Conservation (phyloP, 1,139 yeast species). For the Saccharomycopsis crataegensis region DNA sequence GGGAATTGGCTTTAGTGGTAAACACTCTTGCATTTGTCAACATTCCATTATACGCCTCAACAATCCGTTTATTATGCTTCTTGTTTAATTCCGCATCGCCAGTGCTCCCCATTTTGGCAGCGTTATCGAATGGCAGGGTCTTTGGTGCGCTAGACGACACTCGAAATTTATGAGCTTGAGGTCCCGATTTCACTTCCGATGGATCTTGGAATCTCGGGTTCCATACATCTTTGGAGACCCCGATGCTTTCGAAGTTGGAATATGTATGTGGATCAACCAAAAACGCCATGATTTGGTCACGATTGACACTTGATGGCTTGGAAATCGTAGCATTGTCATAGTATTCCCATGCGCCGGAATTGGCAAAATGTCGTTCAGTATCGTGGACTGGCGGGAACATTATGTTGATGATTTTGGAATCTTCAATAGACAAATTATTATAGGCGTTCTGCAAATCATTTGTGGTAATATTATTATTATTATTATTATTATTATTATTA, state of each 20-base stretch:
- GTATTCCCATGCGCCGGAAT: too few relatives aligned
- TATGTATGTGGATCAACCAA: conserved; percentile 13
- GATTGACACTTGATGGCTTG: too few relatives aligned
- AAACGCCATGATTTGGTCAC: conserved; percentile 6
- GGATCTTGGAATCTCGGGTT: conserved; percentile 15
- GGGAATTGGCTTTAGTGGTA: too few relatives aligned
- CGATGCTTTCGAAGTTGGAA: conserved; percentile 10
- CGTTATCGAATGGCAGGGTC: neutral
- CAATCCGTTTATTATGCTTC: conserved; percentile 7
- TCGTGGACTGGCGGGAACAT: too few relatives aligned
- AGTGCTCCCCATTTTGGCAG: too few relatives aligned
- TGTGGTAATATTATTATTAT: neutral
- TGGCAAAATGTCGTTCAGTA: too few relatives aligned
- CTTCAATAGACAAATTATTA: too few relatives aligned
- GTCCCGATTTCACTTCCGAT: neutral
- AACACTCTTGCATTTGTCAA: too few relatives aligned
- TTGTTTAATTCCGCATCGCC: conserved; percentile 4
- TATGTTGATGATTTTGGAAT: too few relatives aligned
- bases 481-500: neutral
- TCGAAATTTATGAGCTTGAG: neutral
- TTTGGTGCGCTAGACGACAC: neutral
- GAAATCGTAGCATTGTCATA: too few relatives aligned
- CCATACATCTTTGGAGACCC: conserved; percentile 2
- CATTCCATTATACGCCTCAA: neutral
- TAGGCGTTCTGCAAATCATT: neutral